Conservation (phyloP, 164 flowering plant species). For the Annona squamosa region DNA sequence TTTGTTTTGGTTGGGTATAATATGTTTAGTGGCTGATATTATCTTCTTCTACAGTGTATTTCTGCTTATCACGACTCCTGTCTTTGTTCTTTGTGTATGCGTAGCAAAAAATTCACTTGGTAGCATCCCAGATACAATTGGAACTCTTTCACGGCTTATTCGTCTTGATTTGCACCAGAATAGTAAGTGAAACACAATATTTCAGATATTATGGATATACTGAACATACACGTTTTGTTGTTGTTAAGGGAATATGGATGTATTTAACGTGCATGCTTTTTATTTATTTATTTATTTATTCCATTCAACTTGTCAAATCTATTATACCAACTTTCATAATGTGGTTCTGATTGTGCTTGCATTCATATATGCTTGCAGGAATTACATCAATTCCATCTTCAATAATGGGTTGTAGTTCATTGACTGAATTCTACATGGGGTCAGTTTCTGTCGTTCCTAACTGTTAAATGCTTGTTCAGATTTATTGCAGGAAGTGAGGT, state of each 20-base stretch:
- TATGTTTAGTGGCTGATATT: background rate
- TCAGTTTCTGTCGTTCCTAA: constrained; percentile 20
- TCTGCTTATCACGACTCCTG: background rate
- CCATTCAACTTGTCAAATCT: background rate
- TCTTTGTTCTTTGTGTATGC: constrained; percentile 7
- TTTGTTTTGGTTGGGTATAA: background rate
- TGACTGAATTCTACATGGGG: constrained; percentile 85
- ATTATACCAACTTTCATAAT: background rate
- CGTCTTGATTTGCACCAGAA: constrained; percentile 90
- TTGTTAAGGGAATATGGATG: too few species aligned
- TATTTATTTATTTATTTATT: background rate
- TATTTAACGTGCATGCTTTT: background rate
- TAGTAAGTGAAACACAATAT: constrained; percentile 47
- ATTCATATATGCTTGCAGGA: constrained; percentile 38
- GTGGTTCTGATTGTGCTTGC: background rate
- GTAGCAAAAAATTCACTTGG: constrained; percentile 76
- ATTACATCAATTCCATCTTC: constrained; percentile 79
- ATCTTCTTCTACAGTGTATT: background rate
- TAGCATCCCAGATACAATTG: constrained; percentile 72
- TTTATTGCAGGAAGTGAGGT: background rate
- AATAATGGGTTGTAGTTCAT: constrained; percentile 66
- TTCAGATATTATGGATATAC: background rate
- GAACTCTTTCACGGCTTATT: constrained; percentile 72
- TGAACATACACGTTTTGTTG: background rate
- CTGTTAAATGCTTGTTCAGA: background rate